Percentiles rank a stretch among this genome's conserved stretches.
These are phyloP conservation scores for Lactarius quietus DNA, from an alignment of 768 basidiomycete species.

Conservation along the genomic window DNA sequence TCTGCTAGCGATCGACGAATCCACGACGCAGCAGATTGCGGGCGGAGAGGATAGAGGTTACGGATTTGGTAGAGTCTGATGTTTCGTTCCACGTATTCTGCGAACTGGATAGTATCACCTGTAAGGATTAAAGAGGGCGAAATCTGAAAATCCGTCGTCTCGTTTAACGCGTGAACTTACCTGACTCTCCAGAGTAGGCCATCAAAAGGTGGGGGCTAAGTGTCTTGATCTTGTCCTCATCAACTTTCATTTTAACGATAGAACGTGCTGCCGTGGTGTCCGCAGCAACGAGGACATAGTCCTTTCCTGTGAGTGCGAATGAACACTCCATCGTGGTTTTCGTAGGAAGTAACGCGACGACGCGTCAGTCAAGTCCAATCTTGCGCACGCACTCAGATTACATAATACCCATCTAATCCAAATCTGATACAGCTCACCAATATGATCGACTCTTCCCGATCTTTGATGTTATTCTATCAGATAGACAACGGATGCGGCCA, in stretches of 20 bases:
- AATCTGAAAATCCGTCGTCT: neutral
- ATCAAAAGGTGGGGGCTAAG: constrained; percentile 90
- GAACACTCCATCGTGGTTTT: constrained; percentile 72
- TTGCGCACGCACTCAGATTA: neutral
- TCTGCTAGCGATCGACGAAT: constrained; percentile 87
- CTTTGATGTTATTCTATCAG: too few species aligned
- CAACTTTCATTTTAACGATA: constrained; percentile 95
- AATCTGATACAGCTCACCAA: too few species aligned
- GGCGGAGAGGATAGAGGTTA: constrained; percentile 84
- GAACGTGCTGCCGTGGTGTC: constrained; percentile 88
- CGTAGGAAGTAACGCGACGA: constrained; percentile 7
- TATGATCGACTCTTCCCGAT: too few species aligned
- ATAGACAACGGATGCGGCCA: too few species aligned
- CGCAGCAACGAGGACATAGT: constrained; percentile 87
- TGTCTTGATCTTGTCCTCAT: constrained; percentile 95
- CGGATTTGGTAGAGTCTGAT: constrained; percentile 95
- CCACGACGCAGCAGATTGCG: constrained; percentile 91
- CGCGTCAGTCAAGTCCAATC: constrained; percentile 7
- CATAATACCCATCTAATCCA: neutral
- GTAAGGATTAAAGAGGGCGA: constrained; percentile 2
- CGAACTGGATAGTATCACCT: constrained; percentile 97
- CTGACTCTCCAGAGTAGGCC: constrained; percentile 94
- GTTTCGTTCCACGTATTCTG: constrained; percentile 95
- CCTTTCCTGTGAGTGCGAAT: constrained; percentile 89
- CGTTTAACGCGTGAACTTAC: constrained; percentile 38